Conservation (phyloP, 2,329 filamentous ascomycete genomes). For the Monilinia fructicola region DNA sequence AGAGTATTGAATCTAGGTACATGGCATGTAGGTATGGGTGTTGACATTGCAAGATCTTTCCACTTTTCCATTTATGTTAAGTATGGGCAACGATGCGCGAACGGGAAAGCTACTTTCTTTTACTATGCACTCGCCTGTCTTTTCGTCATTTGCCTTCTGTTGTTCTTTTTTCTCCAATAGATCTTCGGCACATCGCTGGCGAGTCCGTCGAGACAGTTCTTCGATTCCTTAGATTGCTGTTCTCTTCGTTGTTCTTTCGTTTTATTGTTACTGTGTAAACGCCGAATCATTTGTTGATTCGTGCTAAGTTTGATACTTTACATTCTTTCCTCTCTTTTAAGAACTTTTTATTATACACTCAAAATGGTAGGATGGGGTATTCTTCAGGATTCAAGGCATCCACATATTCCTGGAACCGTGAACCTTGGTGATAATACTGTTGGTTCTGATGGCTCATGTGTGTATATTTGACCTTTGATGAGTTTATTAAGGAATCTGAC, state of each 20-base stretch:
- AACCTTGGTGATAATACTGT: constrained; percentile 33
- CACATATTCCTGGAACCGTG: constrained; percentile 37
- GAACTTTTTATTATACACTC: neutral
- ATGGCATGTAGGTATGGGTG: neutral
- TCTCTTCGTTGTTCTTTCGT: constrained; percentile 24
- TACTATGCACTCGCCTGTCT: neutral
- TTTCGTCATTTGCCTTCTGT: constrained; percentile 13
- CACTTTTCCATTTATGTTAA: constrained; percentile 20
- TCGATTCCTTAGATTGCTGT: constrained; percentile 23
- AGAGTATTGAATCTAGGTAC: neutral
- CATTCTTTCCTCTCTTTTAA: constrained; percentile 13
- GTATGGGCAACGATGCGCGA: constrained; percentile 16
- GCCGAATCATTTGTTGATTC: neutral
- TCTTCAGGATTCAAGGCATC: constrained; percentile 36
- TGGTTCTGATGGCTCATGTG: constrained; percentile 29
- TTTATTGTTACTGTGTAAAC: neutral
- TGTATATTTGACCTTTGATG: neutral
- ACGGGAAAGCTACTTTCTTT: constrained; percentile 1
- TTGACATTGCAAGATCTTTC: neutral
- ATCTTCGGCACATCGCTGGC: constrained; percentile 32
- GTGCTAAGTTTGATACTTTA: constrained; percentile 4
- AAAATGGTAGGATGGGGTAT: constrained; percentile 36
- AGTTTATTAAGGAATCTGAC: constrained; percentile 12
- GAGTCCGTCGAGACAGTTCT: constrained; percentile 30
- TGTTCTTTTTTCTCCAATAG: constrained; percentile 21